phyloP scores from a whole-genome alignment of 2,329 filamentous ascomycete species.

The Penicillium thymicola region DNA sequence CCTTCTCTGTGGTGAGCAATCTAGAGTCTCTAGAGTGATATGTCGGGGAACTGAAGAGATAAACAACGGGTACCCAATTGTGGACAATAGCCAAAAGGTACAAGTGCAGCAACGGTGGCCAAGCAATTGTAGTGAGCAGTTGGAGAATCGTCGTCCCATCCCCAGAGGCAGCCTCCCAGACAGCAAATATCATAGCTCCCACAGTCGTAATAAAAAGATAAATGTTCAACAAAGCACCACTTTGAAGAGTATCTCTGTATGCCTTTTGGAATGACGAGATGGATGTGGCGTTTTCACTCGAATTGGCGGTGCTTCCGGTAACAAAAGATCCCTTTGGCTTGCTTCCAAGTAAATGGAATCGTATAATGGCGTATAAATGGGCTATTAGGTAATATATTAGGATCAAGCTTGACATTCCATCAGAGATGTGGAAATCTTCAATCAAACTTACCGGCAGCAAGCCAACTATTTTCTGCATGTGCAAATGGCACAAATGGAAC shows the following conservation, averaged over 20 bases:
- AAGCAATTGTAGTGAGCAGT: conserved; percentile 18
- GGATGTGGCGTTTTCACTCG: conserved; percentile 18
- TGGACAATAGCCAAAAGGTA: conserved; percentile 15
- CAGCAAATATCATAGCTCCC: conserved; percentile 2
- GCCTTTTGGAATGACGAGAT: conserved; percentile 6
- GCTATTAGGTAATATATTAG: conserved; percentile 9
- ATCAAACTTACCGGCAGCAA: conserved; percentile 22
- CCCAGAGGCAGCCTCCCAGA: not conserved
- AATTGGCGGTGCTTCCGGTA: conserved; percentile 28
- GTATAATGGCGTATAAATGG: conserved; percentile 21
- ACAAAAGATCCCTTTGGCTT: conserved; percentile 31
- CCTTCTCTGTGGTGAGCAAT: not conserved
- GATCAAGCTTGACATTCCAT: not conserved
- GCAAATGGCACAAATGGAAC: conserved; percentile 24
- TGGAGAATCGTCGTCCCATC: not conserved
- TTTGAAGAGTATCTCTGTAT: conserved; percentile 16
- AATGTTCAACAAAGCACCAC: conserved; percentile 19
- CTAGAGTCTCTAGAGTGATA: not conserved
- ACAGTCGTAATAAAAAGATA: conserved; percentile 12
- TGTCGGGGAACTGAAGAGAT: conserved; percentile 20
- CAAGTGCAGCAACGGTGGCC: conserved; percentile 25
- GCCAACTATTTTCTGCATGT: conserved; percentile 30
- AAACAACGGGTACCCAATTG: conserved; percentile 21
- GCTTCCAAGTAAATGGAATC: conserved; percentile 23
- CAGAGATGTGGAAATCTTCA: not conserved